Percentiles rank a stretch among this genome's conserved stretches.
phyloP scores from a whole-genome alignment of 192 early-diverging fungal species.

The Podila clonocystis region DNA sequence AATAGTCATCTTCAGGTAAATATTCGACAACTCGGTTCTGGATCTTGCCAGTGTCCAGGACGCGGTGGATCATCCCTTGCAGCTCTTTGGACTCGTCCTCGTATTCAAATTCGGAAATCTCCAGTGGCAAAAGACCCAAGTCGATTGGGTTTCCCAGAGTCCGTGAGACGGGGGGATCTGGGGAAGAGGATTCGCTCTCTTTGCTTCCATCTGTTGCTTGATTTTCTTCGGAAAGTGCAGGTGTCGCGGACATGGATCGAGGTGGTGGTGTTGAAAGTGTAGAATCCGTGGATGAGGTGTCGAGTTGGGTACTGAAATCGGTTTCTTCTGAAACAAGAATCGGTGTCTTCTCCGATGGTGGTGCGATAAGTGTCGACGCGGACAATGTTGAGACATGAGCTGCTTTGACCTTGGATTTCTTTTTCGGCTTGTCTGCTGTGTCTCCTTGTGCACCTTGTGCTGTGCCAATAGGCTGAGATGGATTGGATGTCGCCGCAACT shows the following conservation, averaged over 20 bases:
- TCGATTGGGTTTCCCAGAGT: constrained; percentile 36
- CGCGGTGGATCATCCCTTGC: constrained; percentile 18
- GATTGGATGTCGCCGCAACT: no score
- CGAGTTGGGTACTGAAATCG: neutral
- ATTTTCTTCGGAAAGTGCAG: neutral
- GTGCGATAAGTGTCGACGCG: no score
- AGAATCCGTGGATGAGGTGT: neutral
- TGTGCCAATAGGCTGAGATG: no score
- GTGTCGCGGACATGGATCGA: neutral
- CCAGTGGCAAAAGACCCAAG: constrained; percentile 13
- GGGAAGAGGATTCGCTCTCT: neutral
- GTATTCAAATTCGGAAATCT: constrained; percentile 14
- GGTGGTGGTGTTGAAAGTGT: neutral
- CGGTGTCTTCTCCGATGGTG: no score
- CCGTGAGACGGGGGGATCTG: neutral
- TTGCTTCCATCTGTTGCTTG: neutral
- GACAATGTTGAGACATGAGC: no score
- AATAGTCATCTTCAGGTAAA: constrained; percentile 3
- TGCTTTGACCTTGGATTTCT: no score
- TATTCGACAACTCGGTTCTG: constrained; percentile 20
- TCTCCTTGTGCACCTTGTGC: no score
- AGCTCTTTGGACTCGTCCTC: constrained; percentile 32
- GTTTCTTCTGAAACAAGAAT: no score
- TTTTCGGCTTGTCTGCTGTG: no score
- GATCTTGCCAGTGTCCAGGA: constrained; percentile 29